Evolutionary conservation across 1,284 basidiomycete genomes (phyloP).

Genomic region (Sparassis latifolia): DNA sequence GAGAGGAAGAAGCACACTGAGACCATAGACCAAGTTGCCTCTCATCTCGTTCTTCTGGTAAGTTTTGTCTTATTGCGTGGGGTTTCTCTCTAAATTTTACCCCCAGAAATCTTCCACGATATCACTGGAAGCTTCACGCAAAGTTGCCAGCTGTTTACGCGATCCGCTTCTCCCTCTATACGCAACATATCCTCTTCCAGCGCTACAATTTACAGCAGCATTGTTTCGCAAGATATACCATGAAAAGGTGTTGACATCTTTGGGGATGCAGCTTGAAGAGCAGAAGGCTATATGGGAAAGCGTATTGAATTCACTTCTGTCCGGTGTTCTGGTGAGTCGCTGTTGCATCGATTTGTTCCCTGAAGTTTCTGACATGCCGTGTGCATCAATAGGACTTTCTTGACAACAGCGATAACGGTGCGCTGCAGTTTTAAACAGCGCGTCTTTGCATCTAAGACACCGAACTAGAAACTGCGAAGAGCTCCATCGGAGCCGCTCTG

Average conservation of each 20-base stretch:
- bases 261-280: conserved; percentile 13
- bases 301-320: conserved; percentile 22
- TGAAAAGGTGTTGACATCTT: conserved; percentile 20
- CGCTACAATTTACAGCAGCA: conserved; percentile 22
- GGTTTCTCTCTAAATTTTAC: neutral
- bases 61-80: neutral
- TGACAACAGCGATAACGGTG: conserved; percentile 15
- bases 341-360: neutral
- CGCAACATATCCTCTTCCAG: conserved; percentile 12
- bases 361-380: neutral
- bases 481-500: conserved; percentile 18
- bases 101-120: conserved; percentile 18
- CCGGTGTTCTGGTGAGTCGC: conserved; percentile 27
- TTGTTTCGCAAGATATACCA: conserved; percentile 23
- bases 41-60: conserved; percentile 22
- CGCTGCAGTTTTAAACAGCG: neutral
- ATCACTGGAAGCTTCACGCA: conserved; percentile 12
- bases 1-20: conserved; percentile 8
- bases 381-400: conserved; percentile 18
- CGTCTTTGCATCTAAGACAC: too few species aligned
- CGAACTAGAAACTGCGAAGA: neutral
- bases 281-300: conserved; percentile 23
- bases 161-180: conserved; percentile 23
- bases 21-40: conserved; percentile 13
- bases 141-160: conserved; percentile 20